Conservation (phyloP, 192 early-diverging fungal genomes). For the Pilaira anomala region DNA sequence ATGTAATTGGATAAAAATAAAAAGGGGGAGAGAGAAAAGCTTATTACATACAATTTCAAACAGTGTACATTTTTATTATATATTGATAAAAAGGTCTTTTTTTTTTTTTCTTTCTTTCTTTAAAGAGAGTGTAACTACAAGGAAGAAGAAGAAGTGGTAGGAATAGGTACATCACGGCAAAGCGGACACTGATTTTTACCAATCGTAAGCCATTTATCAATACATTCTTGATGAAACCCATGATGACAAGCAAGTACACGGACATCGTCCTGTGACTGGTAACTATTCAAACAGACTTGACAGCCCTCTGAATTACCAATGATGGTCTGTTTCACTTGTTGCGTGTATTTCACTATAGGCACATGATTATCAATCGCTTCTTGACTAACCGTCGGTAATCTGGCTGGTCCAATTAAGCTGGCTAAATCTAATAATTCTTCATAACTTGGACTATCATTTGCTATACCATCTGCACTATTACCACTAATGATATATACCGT, state of each 20-base stretch:
- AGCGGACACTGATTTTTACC: conserved; percentile 46
- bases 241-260: conserved; percentile 45
- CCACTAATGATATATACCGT: conserved; percentile 31
- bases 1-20: no score
- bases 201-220: conserved; percentile 49
- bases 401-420: conserved; percentile 31
- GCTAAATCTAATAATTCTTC: conserved; percentile 6
- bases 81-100: no score
- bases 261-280: conserved; percentile 39
- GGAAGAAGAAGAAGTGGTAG: not conserved
- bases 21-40: no score
- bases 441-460: conserved; percentile 3
- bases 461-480: not conserved
- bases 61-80: no score
- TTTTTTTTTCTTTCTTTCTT: no score
- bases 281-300: conserved; percentile 47
- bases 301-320: conserved; percentile 32
- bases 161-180: conserved; percentile 44
- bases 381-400: conserved; percentile 44
- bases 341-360: conserved; percentile 23
- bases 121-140: no score
- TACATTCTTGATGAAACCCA: conserved; percentile 47
- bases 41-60: no score
- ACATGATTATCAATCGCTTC: conserved; percentile 41
- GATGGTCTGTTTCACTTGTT: conserved; percentile 1